Evolutionary conservation across 2,329 filamentous ascomycete genomes (phyloP).

Genomic region (Fusarium pilosicola): DNA sequence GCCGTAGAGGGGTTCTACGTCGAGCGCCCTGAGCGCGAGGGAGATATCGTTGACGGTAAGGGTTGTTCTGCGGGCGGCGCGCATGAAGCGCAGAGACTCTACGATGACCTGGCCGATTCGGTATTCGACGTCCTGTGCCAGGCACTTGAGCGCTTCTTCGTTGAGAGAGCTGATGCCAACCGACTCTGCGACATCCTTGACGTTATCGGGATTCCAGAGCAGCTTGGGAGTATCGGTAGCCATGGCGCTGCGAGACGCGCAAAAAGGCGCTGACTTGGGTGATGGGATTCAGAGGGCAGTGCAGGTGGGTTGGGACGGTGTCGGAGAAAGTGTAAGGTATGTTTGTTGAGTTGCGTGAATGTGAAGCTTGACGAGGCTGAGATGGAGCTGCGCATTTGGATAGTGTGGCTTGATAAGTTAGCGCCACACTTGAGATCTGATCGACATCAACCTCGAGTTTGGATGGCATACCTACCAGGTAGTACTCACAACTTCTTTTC

Average conservation of each 20-base stretch:
- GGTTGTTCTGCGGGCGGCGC: conserved; percentile 84
- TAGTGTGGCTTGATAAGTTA: conserved; percentile 18
- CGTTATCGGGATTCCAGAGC: conserved; percentile 96
- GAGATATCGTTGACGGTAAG: conserved; percentile 90
- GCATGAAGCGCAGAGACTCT: conserved; percentile 96
- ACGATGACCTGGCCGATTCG: conserved; percentile 92
- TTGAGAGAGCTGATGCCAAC: conserved; percentile 84
- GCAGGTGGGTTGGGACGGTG: background rate
- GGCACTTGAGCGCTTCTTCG: conserved; percentile 86
- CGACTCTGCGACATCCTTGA: conserved; percentile 94
- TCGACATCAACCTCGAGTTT: too few relatives aligned
- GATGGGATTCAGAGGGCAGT: background rate
- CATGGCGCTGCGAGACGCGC: conserved; percentile 42
- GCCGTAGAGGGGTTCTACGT: conserved; percentile 94
- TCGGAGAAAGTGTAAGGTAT: background rate
- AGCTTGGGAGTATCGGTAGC: conserved; percentile 59
- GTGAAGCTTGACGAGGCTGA: conserved; percentile 27
- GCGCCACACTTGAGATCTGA: conserved; percentile 24
- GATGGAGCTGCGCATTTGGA: background rate
- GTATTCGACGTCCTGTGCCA: conserved; percentile 95
- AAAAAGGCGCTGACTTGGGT: background rate
- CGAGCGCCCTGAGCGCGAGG: conserved; percentile 83
- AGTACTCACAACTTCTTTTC: too few relatives aligned
- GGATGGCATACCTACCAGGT: too few relatives aligned
- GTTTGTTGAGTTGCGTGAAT: background rate